Evolutionary conservation across 2,329 filamentous ascomycete species (phyloP).

Genomic region (Alternaria sp.): DNA sequence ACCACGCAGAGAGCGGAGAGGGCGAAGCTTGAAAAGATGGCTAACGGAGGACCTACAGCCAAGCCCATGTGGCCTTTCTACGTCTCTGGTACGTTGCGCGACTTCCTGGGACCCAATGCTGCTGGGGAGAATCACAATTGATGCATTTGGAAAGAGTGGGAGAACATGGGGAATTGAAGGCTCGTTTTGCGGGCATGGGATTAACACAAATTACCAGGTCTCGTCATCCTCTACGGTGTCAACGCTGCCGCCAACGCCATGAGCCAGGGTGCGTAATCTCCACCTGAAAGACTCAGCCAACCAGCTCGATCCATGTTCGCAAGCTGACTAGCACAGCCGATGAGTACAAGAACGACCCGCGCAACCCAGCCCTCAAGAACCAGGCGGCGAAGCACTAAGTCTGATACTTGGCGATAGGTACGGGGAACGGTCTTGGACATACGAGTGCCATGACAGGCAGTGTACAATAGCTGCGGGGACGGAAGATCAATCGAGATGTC

Average conservation of each 20-base stretch:
- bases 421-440: constrained; percentile 22
- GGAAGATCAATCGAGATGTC: constrained; percentile 22
- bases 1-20: constrained; percentile 9
- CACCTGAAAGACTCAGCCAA: neutral
- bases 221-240: constrained; percentile 89
- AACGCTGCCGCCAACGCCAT: constrained; percentile 82
- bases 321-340: constrained; percentile 67
- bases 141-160: constrained; percentile 19
- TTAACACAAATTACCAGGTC: constrained; percentile 62
- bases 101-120: neutral
- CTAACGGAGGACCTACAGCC: constrained; percentile 65
- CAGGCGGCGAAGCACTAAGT: constrained; percentile 43
- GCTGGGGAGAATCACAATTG: constrained; percentile 5
- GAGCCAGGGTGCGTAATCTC: constrained; percentile 73
- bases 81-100: constrained; percentile 78
- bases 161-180: neutral
- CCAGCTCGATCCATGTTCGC: constrained; percentile 5
- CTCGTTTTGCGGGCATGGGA: constrained; percentile 9
- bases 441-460: constrained; percentile 37
- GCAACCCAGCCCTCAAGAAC: constrained; percentile 70
- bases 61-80: constrained; percentile 94
- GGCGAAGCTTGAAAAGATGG: constrained; percentile 21
- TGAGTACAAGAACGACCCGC: constrained; percentile 96
- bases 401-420: constrained; percentile 23
- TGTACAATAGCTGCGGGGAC: constrained; percentile 50